A percentile compares a stretch with the other conserved stretches of the same genome.
Conservation (phyloP, 2,329 filamentous ascomycete species). For the Hirsutella thompsonii region DNA sequence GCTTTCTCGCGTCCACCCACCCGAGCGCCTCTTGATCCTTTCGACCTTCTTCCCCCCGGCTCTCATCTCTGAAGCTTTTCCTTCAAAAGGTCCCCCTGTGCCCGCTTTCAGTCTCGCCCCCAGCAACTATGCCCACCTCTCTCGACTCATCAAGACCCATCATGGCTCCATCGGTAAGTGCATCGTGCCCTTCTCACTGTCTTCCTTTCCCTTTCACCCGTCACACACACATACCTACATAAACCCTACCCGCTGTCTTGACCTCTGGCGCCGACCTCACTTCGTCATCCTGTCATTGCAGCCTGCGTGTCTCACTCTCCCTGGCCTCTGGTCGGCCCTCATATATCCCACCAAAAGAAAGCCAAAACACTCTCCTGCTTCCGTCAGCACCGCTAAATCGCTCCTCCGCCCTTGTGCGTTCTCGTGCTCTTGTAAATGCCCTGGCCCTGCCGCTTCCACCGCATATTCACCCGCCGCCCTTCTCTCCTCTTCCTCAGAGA, state of each 20-base stretch:
- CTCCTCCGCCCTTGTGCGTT: conserved; percentile 2
- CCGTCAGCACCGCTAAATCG: neutral
- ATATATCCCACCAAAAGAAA: neutral
- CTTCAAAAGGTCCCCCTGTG: neutral
- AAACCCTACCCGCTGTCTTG: neutral
- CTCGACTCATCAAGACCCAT: conserved; percentile 48
- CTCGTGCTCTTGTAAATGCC: neutral
- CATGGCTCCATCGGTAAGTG: conserved; percentile 49
- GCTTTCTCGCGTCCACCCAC: too few species aligned
- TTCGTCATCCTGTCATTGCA: neutral
- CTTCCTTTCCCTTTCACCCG: neutral
- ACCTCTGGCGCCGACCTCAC: neutral
- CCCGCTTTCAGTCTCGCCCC: conserved; percentile 1
- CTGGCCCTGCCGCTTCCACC: neutral
- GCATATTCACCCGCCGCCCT: neutral
- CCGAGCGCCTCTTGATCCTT: too few species aligned
- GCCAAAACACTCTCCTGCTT: neutral
- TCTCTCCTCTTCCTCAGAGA: neutral
- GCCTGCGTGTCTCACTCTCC: conserved; percentile 4
- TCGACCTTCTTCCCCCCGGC: too few species aligned
- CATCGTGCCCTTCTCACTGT: conserved; percentile 5
- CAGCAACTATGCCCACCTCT: conserved; percentile 38
- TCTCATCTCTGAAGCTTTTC: too few species aligned
- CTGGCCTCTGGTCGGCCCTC: conserved; percentile 1
- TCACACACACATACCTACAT: neutral